Evolutionary conservation across 768 basidiomycete genomes (phyloP).

Genomic region (Nevesoporus exiguus): DNA sequence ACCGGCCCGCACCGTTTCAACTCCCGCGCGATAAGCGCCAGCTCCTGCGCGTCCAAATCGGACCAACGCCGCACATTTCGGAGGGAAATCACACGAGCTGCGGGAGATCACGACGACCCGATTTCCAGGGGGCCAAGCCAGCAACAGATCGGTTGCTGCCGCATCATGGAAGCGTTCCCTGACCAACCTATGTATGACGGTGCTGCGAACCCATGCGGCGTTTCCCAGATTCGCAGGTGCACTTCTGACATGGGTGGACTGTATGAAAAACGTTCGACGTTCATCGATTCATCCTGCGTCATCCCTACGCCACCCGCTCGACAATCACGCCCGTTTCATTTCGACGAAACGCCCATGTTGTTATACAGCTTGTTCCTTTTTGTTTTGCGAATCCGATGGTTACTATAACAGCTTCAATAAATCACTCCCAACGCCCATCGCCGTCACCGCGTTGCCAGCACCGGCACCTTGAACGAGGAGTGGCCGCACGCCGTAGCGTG

Average conservation of each 20-base stretch:
- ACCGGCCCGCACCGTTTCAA: constrained; percentile 1
- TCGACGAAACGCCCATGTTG: not conserved
- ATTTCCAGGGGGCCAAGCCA: constrained; percentile 1
- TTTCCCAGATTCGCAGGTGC: not conserved
- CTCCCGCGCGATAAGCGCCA: constrained; percentile 8
- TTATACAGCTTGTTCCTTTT: constrained; percentile 4
- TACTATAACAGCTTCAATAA: constrained; percentile 52
- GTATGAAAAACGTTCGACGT: constrained; percentile 4
- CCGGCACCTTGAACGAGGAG: constrained; percentile 95
- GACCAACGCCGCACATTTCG: constrained; percentile 2
- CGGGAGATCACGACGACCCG: not conserved
- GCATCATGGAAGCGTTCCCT: not conserved
- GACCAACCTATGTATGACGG: not conserved
- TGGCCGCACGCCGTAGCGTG: constrained; percentile 83
- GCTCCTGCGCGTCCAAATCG: not conserved
- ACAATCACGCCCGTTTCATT: not conserved
- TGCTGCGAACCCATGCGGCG: constrained; percentile 4
- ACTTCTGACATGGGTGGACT: not conserved
- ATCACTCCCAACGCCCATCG: constrained; percentile 95
- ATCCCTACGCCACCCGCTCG: constrained; percentile 4
- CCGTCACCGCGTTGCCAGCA: constrained; percentile 96
- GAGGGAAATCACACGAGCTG: not conserved
- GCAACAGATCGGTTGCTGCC: constrained; percentile 1
- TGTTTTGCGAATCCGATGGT: not conserved
- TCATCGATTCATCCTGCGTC: not conserved